Evolutionary conservation across 1,284 basidiomycete species (phyloP).

Genomic region (Naganishia sp.): DNA sequence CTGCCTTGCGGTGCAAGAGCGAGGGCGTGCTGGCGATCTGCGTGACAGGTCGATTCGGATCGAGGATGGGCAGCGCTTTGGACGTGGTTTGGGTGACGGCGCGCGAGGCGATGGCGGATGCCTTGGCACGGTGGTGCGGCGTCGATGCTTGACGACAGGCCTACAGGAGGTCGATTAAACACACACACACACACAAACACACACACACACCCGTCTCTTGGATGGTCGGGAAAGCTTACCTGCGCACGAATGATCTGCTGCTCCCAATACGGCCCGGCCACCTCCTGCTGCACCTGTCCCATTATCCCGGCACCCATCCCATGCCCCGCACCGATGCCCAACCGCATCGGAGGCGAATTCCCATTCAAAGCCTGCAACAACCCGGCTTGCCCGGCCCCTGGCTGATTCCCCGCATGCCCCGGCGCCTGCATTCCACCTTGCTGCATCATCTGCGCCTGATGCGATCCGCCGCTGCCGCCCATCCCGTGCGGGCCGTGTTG

Average conservation of each 20-base stretch:
- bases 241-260: slow-evolving; percentile 52
- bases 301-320: slow-evolving; percentile 10
- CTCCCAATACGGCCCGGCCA: slow-evolving; percentile 51
- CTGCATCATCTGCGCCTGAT: slow-evolving; percentile 2
- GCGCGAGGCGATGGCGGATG: slow-evolving; percentile 60
- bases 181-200: background rate
- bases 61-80: slow-evolving; percentile 36
- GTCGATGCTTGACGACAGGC: slow-evolving; percentile 58
- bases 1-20: slow-evolving; percentile 40
- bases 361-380: slow-evolving; percentile 20
- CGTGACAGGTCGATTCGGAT: slow-evolving; percentile 45
- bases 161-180: slow-evolving; percentile 35
- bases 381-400: background rate
- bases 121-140: slow-evolving; percentile 61
- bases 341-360: slow-evolving; percentile 8
- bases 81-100: slow-evolving; percentile 54
- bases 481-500: background rate
- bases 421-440: background rate
- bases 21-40: slow-evolving; percentile 55
- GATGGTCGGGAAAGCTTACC: slow-evolving; percentile 36
- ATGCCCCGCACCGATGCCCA: slow-evolving; percentile 16
- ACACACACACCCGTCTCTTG: background rate
- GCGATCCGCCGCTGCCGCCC: background rate
- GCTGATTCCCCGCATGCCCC: background rate
- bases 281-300: slow-evolving; percentile 40